Evolutionary conservation across 1,284 basidiomycete genomes (phyloP), one percentile per base, ranked within the genome.

Genomic region (Ustilago shanxiensis): DNA sequence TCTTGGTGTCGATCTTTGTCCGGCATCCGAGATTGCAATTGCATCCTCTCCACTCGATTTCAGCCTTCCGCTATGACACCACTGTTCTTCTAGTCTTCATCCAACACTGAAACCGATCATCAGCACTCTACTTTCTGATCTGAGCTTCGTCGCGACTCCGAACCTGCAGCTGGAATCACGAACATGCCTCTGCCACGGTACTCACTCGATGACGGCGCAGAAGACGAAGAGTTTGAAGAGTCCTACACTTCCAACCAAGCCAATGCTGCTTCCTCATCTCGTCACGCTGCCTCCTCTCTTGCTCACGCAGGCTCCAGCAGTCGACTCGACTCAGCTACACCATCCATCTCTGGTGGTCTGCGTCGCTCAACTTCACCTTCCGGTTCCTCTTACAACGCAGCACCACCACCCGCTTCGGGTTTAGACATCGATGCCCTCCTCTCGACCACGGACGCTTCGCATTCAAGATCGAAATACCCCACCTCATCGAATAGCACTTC

Each of bases 111-210:
- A 6, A 33, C 31, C 31, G 11, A 14, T 18, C 41, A 8, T 4
- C 11, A n/a, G 44, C 44, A 45, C 8, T n/a, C 2, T 45, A 20
- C 16, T 45, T 4, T 20, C 44, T 4, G 8, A 6, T 5, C n/a
- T 16, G 16, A 41, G 39, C 16, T 7, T 24, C n/a, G 4, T 4
- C 7, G 16, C 45, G 22, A 5, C 45, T 4, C n/a, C 45, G 24
- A 14, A 49, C n/a, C 28, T 29, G 22, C 18, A 16, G 28, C 22
- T 10, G 54, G 37, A 18, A 24, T 6, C 6, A 11, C 28, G 20
- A 56, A 16, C 11, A 75, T 75, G 73, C 65, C 64, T 26, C 68
- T 67, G 0, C 73, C 73, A 52, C 66, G 68, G 26, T 76, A 76
- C 65, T 62, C 60, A 1, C 50, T 76, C 5, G 73, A 76, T 60